These are phyloP conservation scores for Durotheca rogersii DNA, from an alignment of 495 filamentous ascomycete genomes.

Conservation along the genomic window DNA sequence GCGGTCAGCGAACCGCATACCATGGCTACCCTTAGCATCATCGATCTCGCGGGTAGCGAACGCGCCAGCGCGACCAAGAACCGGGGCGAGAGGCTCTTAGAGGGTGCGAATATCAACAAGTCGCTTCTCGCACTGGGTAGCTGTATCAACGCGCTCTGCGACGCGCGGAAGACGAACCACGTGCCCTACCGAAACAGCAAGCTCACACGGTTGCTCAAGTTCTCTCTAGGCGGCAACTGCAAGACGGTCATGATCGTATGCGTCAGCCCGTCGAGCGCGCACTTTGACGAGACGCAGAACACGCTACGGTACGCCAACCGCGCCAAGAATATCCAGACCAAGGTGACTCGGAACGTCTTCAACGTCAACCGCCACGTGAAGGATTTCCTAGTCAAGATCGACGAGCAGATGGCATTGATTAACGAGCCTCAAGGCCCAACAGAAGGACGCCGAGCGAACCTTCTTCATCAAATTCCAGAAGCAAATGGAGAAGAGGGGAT, in stretches of 20 bases:
- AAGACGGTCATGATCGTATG: slow-evolving; percentile 99
- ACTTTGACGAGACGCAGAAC: slow-evolving; percentile 99
- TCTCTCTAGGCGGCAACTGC: slow-evolving; percentile 96
- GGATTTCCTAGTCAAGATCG: slow-evolving; percentile 93
- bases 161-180: slow-evolving; percentile 88
- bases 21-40: slow-evolving; percentile 97
- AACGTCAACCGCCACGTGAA: slow-evolving; percentile 99
- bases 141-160: slow-evolving; percentile 98
- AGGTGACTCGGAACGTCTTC: slow-evolving; percentile 96
- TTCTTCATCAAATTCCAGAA: slow-evolving; percentile 90
- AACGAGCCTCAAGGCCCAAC: slow-evolving; percentile 90
- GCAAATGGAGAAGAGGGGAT: slow-evolving; percentile 78
- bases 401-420: slow-evolving; percentile 90
- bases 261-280: slow-evolving; percentile 91
- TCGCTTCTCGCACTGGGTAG: slow-evolving; percentile 92
- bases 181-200: slow-evolving; percentile 98
- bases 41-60: slow-evolving; percentile 95
- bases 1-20: slow-evolving; percentile 92
- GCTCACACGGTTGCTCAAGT: slow-evolving; percentile 92
- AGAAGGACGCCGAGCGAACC: slow-evolving; percentile 82
- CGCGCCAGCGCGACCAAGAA: slow-evolving; percentile 97
- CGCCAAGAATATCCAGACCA: slow-evolving; percentile 99
- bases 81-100: slow-evolving; percentile 82
- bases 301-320: slow-evolving; percentile 96
- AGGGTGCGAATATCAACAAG: slow-evolving; percentile 99